Percentiles rank a stretch among this genome's conserved stretches.
Evolutionary conservation across 2,329 filamentous ascomycete genomes (phyloP).

Genomic region (Phaeosphaeriaceae sp.): DNA sequence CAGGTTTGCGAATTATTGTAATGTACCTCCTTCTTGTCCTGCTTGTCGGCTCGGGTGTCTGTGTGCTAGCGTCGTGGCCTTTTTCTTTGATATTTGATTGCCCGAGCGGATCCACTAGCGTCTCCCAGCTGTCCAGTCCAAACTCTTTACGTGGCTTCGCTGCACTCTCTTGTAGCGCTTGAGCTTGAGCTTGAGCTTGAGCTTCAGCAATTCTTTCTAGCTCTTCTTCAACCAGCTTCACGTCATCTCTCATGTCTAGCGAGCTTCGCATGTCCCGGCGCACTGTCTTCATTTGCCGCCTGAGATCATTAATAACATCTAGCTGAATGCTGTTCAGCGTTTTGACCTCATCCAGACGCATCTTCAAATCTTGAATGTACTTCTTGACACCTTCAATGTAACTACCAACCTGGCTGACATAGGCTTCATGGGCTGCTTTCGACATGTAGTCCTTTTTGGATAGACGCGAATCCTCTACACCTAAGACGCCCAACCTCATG

Average conservation of each 20-base stretch:
- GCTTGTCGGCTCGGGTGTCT: neutral
- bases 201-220: slow-evolving; percentile 3
- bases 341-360: slow-evolving; percentile 42
- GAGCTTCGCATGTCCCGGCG: slow-evolving; percentile 21
- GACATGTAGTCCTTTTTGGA: slow-evolving; percentile 6
- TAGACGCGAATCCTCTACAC: slow-evolving; percentile 1
- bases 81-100: slow-evolving; percentile 7
- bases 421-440: slow-evolving; percentile 18
- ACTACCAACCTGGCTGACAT: slow-evolving; percentile 32
- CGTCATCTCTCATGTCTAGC: slow-evolving; percentile 4
- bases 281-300: slow-evolving; percentile 27
- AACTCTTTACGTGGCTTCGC: no score
- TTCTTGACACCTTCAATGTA: slow-evolving; percentile 38
- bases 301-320: slow-evolving; percentile 40
- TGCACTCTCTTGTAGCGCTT: neutral
- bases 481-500: slow-evolving; percentile 8
- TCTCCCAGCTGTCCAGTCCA: slow-evolving; percentile 21
- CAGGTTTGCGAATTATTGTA: slow-evolving; percentile 18
- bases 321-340: slow-evolving; percentile 40
- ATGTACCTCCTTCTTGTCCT: slow-evolving; percentile 7
- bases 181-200: neutral
- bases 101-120: slow-evolving; percentile 8
- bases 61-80: slow-evolving; percentile 8
- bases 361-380: slow-evolving; percentile 32
- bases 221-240: slow-evolving; percentile 1